Evolutionary conservation across 2,329 filamentous ascomycete genomes (phyloP), one percentile per base, ranked within the genome.

Genomic region (Phialophora verrucosa): DNA sequence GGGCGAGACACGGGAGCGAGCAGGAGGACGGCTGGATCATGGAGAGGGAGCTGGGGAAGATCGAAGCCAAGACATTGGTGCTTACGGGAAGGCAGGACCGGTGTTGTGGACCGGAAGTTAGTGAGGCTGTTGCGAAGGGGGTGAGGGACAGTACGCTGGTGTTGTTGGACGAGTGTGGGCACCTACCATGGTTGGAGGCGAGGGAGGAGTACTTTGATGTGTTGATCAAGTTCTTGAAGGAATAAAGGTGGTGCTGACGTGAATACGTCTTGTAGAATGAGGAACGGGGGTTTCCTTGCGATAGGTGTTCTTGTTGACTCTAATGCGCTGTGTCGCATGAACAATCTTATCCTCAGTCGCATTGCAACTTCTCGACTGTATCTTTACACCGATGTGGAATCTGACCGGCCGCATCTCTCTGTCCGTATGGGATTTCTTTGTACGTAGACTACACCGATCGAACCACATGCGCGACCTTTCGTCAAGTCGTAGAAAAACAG

Each of bases 101-200:
- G 42, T 68, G 71, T n/a, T 74, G 72, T 55, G 71, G 70, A 2
- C 20, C 63, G 55, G 63, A 63, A n/a, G 72, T 71, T 64, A 67
- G 68, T 8, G 61, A 70, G 38, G 50, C 62, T 23, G 73, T 72
- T 14, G 66, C 31, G 42, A 23, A 62, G 11, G 70, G 67, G 12
- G 67, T 75, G 38, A 14, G 31, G 23, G 64, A 50, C 25, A 64
- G 67, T 1, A 50, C 62, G 35, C 27, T 71, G 38, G 50, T 70
- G 14, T 53, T 70, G 25, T 70, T 71, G 49, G 63, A 71, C 50
- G 55, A 68, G 1, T 76, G 73, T 63, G 75, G 74, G 2, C 73
- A 75, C 65, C 73, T 75, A 44, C 73, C 74, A 12, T 74, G 74
- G 74, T 70, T 75, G 44, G 74, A 73, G 66, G 64, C 68, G 58